These are phyloP conservation scores for Mallotus japonicus DNA, from an alignment of 441 rosid species.

Conservation along the genomic window DNA sequence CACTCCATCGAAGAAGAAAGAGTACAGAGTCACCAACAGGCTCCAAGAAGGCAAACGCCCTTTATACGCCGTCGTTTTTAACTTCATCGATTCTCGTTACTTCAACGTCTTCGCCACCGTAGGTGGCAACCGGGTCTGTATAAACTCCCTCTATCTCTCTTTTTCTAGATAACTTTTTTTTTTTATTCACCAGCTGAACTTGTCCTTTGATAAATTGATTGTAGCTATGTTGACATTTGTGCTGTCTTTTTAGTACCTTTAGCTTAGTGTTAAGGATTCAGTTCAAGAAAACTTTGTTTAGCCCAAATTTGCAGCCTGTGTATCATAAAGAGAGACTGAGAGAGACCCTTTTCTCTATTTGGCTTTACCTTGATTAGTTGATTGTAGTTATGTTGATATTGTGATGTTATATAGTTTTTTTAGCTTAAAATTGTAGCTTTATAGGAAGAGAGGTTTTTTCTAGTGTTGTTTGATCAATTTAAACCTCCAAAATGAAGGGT, in stretches of 20 bases:
- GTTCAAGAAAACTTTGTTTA: neutral
- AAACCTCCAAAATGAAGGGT: neutral
- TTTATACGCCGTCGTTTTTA: constrained; percentile 76
- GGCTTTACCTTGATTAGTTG: neutral
- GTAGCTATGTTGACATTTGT: neutral
- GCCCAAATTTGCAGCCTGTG: neutral
- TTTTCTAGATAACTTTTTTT: neutral
- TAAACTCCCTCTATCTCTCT: neutral
- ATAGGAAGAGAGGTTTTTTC: neutral
- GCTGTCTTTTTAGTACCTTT: neutral
- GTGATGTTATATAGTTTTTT: neutral
- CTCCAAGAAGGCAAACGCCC: constrained; percentile 94
- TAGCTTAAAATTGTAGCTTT: neutral
- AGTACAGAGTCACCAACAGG: constrained; percentile 81
- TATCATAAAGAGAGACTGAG: neutral
- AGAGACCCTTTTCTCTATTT: neutral
- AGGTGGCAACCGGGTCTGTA: constrained; percentile 85
- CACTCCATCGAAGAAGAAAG: constrained; percentile 63
- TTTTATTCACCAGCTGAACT: neutral
- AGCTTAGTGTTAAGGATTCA: neutral
- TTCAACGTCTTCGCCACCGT: constrained; percentile 87
- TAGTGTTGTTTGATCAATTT: neutral
- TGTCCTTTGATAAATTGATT: neutral
- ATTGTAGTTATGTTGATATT: neutral
- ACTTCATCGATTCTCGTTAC: constrained; percentile 82